These are phyloP conservation scores for Penicillium hesseltinei DNA, from an alignment of 2,329 filamentous ascomycete species.

Conservation along the genomic window DNA sequence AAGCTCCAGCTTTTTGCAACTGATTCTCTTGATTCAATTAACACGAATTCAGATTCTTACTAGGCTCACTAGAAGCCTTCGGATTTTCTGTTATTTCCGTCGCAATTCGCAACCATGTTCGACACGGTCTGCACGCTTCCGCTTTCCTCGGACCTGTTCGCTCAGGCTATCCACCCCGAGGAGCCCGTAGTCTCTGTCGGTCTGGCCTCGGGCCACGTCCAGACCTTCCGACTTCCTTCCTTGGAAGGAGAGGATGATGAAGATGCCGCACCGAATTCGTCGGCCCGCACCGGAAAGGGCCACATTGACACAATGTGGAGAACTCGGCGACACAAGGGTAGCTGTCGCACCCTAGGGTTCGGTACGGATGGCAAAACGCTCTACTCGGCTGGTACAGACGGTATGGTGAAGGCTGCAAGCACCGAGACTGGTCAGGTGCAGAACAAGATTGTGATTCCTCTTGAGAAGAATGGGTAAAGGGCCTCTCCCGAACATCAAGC, in stretches of 20 bases:
- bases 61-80: not conserved
- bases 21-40: not conserved
- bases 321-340: slow-evolving; percentile 88
- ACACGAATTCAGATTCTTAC: not conserved
- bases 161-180: slow-evolving; percentile 80
- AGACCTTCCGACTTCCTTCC: slow-evolving; percentile 73
- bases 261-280: slow-evolving; percentile 42
- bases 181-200: slow-evolving; percentile 85
- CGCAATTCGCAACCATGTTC: slow-evolving; percentile 60
- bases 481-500: slow-evolving; percentile 7
- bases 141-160: slow-evolving; percentile 80
- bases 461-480: slow-evolving; percentile 41
- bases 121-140: slow-evolving; percentile 90
- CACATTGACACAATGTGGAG: slow-evolving; percentile 81
- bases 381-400: slow-evolving; percentile 62
- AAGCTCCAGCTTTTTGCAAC: slow-evolving; percentile 7
- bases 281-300: slow-evolving; percentile 62
- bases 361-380: slow-evolving; percentile 70
- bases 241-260: slow-evolving; percentile 51
- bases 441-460: slow-evolving; percentile 77
- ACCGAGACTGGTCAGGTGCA: slow-evolving; percentile 64
- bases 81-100: not conserved
- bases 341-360: slow-evolving; percentile 79
- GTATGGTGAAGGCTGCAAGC: slow-evolving; percentile 61
- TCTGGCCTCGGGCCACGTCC: slow-evolving; percentile 78